Percentiles rank a stretch among this genome's conserved stretches.
phyloP scores from a whole-genome alignment of 495 filamentous ascomycete species.

The Neurospora africana region DNA sequence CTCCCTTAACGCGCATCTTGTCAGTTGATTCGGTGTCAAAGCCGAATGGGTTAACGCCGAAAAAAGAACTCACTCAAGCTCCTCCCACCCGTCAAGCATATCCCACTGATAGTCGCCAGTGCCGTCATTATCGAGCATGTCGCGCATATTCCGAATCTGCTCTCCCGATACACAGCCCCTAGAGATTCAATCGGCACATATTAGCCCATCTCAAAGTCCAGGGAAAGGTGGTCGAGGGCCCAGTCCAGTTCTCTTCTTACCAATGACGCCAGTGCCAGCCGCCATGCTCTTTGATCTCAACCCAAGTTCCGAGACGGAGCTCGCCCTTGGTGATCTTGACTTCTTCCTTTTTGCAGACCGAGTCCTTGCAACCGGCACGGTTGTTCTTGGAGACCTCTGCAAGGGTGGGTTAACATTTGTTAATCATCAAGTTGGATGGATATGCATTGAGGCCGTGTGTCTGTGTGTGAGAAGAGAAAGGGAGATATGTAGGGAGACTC shows the following conservation, averaged over 20 bases:
- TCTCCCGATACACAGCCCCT: conserved; percentile 76
- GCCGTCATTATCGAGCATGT: conserved; percentile 21
- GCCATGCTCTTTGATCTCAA: conserved; percentile 38
- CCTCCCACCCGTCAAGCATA: conserved; percentile 60
- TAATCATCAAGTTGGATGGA: not conserved
- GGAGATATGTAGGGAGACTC: no score
- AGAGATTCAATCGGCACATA: not conserved
- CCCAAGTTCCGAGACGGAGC: conserved; percentile 58
- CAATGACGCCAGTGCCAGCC: conserved; percentile 68
- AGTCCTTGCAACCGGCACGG: conserved; percentile 59
- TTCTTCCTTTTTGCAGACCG: conserved; percentile 50
- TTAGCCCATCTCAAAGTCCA: not conserved
- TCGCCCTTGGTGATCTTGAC: conserved; percentile 69
- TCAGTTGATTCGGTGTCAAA: not conserved
- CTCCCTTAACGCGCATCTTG: conserved; percentile 6
- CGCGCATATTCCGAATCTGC: conserved; percentile 46
- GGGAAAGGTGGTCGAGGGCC: not conserved
- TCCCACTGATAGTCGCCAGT: conserved; percentile 33
- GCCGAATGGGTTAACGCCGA: not conserved
- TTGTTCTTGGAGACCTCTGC: conserved; percentile 49
- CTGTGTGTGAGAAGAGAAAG: not conserved
- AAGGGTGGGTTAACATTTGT: conserved; percentile 6
- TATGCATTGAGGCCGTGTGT: not conserved
- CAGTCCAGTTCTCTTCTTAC: conserved; percentile 32
- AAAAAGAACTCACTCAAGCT: conserved; percentile 38